Base-by-base conservation (phyloP, 2,329 filamentous ascomycete genomes). In the Colletotrichum tropicicola region DNA sequence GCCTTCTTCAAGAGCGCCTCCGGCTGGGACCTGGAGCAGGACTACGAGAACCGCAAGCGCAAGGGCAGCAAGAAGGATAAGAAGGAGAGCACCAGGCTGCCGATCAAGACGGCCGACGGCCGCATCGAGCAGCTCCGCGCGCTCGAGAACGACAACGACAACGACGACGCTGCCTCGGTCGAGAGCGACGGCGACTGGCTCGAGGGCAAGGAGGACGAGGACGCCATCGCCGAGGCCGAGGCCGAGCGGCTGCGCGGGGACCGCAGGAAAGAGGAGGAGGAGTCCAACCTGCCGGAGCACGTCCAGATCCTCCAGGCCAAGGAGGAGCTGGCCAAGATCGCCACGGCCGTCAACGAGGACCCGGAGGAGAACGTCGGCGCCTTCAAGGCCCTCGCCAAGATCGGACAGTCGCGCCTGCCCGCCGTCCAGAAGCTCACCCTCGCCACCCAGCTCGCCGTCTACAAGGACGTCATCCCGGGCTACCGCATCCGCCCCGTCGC, bases 401-500 rank as follows among this genome's bases (percentile, higher is more conserved):
- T 97, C 70, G 90, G 91, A 19, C 84, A 89, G 58, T 91, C 91
- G 7, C 83, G 84, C 13, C 89, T 94, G 67, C 77, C 87, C 13
- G 89, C 91, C 2, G 90, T 99, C 55, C 91, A 92, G 80, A 97
- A 97, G 78, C 85, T 99, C 66, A 90, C 92, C 6, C 82, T 99
- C 68, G 92, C 91, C 49, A 93, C 96, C 21, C 94, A 98, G 78
- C 86, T 96, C 75, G 88, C 94, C 0, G 89, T 98, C 12, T 99
- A 95, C 83, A 97, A 95, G 77, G 96, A 98, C 78, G 87, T 98
- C 48, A 98, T 99, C 64, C 96, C 96, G 0, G 96, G 96, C 21
- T 99, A 99, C 77, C 87, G 96, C 66, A 98, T 99, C 81, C 90
- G 96, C 17, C 92, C 93, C 1, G 82, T 93, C 4, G 83, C 86